phyloP scores from a whole-genome alignment of 1,139 yeast species.

The Geotrichum cucujoidarum region DNA sequence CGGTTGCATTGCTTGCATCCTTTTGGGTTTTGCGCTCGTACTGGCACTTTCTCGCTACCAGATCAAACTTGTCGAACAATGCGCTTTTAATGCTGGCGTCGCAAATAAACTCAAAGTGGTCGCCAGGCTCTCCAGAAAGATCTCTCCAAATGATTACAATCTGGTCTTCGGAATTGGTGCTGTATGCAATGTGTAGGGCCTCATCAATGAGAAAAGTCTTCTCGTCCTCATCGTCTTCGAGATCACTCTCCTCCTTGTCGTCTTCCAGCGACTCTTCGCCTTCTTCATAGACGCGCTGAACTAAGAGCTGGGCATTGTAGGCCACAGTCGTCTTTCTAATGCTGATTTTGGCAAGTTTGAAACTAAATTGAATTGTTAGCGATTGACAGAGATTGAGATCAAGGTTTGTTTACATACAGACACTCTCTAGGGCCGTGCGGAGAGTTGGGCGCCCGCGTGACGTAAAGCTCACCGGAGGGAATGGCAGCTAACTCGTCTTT shows the following conservation, averaged over 20 bases:
- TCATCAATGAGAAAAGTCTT: conserved; percentile 64
- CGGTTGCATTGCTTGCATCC: conserved; percentile 34
- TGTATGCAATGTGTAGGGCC: conserved; percentile 49
- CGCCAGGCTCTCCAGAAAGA: conserved; percentile 80
- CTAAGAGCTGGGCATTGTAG: conserved; percentile 63
- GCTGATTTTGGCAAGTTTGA: conserved; percentile 58
- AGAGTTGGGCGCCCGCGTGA: conserved; percentile 45
- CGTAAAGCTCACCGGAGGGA: conserved; percentile 77
- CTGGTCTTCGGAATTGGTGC: conserved; percentile 42
- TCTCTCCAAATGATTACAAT: conserved; percentile 75
- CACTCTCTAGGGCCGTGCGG: conserved; percentile 38
- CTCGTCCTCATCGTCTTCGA: conserved; percentile 49
- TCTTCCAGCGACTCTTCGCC: conserved; percentile 55
- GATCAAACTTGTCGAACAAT: conserved; percentile 62
- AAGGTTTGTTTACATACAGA: conserved; percentile 38
- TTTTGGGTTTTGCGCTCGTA: conserved; percentile 68
- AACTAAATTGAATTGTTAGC: neutral
- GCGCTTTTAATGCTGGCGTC: conserved; percentile 54
- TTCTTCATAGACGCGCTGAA: conserved; percentile 64
- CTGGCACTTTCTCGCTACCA: conserved; percentile 60
- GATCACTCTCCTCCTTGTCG: conserved; percentile 46
- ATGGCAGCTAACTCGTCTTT: conserved; percentile 67
- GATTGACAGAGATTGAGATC: too few species aligned
- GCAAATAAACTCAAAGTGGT: conserved; percentile 73
- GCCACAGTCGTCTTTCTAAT: conserved; percentile 65